Evolutionary conservation across 192 early-diverging fungal genomes (phyloP).

Genomic region (Coemansia sp.): DNA sequence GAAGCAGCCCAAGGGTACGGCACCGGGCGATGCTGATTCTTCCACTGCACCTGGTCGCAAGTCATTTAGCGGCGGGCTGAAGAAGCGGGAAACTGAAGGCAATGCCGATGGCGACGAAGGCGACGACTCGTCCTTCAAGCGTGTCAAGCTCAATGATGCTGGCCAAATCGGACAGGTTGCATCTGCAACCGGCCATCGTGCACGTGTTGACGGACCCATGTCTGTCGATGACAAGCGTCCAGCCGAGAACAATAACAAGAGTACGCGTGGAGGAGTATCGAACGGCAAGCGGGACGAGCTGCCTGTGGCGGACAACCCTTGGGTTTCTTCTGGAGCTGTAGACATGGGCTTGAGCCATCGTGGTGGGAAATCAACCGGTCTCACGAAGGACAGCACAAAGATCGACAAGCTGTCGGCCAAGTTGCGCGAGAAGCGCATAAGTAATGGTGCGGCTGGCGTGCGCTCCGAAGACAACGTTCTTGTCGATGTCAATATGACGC

Average conservation of each 20-base stretch:
- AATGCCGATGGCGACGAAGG: slow-evolving; percentile 17
- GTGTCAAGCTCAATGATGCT: slow-evolving; percentile 58
- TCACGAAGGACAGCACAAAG: slow-evolving; percentile 58
- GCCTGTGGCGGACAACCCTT: slow-evolving; percentile 64
- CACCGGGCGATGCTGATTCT: neutral
- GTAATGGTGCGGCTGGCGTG: neutral
- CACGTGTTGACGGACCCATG: slow-evolving; percentile 59
- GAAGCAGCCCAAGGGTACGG: neutral
- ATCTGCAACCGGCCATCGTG: slow-evolving; percentile 55
- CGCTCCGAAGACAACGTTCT: slow-evolving; percentile 60
- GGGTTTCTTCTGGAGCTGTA: slow-evolving; percentile 66
- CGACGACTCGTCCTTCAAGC: slow-evolving; percentile 13
- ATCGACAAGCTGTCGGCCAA: slow-evolving; percentile 67
- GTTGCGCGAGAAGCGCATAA: slow-evolving; percentile 62
- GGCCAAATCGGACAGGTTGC: slow-evolving; percentile 52
- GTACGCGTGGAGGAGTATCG: slow-evolving; percentile 6
- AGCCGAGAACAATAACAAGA: slow-evolving; percentile 13
- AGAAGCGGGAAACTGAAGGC: slow-evolving; percentile 6
- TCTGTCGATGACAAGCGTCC: slow-evolving; percentile 35
- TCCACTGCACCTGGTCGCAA: slow-evolving; percentile 35
- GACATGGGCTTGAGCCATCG: slow-evolving; percentile 24
- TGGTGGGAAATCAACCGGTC: slow-evolving; percentile 51
- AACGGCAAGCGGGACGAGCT: slow-evolving; percentile 22
- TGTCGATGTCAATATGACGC: slow-evolving; percentile 69
- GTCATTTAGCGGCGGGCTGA: slow-evolving; percentile 42